Conservation (phyloP, 148 eudicot species). For the Drosera capensis region DNA sequence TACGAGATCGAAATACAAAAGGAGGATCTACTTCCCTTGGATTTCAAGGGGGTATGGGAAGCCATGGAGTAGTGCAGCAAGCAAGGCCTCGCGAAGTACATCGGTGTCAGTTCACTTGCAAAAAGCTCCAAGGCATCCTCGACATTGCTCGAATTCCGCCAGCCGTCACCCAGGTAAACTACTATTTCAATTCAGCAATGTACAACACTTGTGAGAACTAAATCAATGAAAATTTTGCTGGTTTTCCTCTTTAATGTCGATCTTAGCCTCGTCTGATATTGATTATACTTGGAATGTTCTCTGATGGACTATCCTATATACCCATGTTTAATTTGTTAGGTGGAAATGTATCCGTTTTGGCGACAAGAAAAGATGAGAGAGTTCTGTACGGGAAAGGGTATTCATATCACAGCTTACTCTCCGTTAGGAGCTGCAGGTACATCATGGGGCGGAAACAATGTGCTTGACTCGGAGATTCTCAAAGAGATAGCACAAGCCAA, state of each 20-base stretch:
- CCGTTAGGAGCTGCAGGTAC: constrained; percentile 7
- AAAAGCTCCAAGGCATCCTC: constrained; percentile 16
- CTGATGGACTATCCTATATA: no score
- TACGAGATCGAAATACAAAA: constrained; percentile 4
- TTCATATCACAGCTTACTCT: constrained; percentile 10
- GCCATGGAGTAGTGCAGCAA: constrained; percentile 33
- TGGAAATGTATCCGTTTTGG: constrained; percentile 15
- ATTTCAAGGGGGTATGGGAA: constrained; percentile 20
- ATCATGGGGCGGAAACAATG: constrained; percentile 3
- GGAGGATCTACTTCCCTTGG: constrained; percentile 13
- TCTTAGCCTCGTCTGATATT: no score
- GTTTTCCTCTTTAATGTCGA: background rate
- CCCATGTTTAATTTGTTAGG: constrained; percentile 10
- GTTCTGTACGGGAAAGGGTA: constrained; percentile 5
- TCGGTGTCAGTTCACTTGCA: constrained; percentile 31
- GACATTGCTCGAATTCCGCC: constrained; percentile 17
- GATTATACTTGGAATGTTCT: no score
- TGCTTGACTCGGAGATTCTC: constrained; percentile 3
- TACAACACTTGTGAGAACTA: background rate
- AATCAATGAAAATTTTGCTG: background rate
- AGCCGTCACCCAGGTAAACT: constrained; percentile 16
- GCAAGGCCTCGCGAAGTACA: constrained; percentile 24
- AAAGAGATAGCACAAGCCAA: constrained; percentile 2
- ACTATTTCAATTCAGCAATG: background rate
- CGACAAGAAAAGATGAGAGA: constrained; percentile 8